Evolutionary conservation across 1,284 basidiomycete species (phyloP), one percentile per base, ranked within the genome.

Genomic region (Exsudoporus floridanus): DNA sequence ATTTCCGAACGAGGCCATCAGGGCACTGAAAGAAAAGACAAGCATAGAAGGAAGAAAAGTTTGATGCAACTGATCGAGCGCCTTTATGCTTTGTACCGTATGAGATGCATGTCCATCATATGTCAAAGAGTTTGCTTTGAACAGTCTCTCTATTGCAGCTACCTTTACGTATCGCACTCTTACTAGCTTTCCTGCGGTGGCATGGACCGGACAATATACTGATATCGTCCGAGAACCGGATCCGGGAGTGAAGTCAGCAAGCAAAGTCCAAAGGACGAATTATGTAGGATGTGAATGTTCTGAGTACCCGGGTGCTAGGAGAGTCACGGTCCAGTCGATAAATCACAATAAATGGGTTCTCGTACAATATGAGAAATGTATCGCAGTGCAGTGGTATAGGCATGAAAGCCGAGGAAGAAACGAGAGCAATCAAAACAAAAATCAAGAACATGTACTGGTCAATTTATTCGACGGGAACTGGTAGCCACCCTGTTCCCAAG

Each of bases 401-500:
- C 60, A 49, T 44, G 36, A 42, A 46, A 46, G 50, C 46, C 52
- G 28, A 56, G 35, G 40, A 43, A 23, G 41, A 53, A 53, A 55
- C 37, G 23, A 39, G 46, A 53, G 53, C 35, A 52, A 48, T 43
- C 33, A 43, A 39, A 52, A 50, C 36, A 33, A 38, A 36, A 37
- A 51, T 69, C 56, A 67, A 49, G 57, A 8, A 55, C 62, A 68
- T n/a, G 66, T 73, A 80, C 66, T 84, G 83, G 50, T 82, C 84
- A 67, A 78, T 72, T 49, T 82, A 66, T 91, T 91, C 18, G 79
- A 72, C n/a, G 88, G 88, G 73, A 86, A 88, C 0, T 71, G 73
- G 60, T 84, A 80, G 51, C 84, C 84, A 3, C 81, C 88, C 59
- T 79, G 73, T 13, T 72, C 73, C 90, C 88, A 91, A 41, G 83